These are phyloP conservation scores for Botrytis tulipae DNA, from an alignment of 2,329 filamentous ascomycete genomes.

Conservation along the genomic window DNA sequence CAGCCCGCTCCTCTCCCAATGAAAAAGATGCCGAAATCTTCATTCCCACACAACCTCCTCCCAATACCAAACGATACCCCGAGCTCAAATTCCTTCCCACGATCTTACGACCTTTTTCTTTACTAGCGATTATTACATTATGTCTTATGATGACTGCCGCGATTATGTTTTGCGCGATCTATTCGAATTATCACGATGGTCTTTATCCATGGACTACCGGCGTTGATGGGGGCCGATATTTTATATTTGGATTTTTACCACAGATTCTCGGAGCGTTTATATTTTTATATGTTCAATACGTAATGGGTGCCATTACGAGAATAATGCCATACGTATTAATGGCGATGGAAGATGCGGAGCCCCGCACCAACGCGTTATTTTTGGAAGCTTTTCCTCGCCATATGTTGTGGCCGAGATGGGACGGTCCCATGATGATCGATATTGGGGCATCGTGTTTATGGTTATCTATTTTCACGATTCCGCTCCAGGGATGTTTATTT, in stretches of 20 bases:
- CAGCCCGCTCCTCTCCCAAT: conserved; percentile 7
- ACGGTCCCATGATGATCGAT: conserved; percentile 67
- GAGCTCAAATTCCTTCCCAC: conserved; percentile 68
- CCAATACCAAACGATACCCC: conserved; percentile 45
- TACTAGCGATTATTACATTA: conserved; percentile 58
- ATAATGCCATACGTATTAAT: conserved; percentile 77
- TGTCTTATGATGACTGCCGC: conserved; percentile 69
- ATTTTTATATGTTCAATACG: conserved; percentile 72
- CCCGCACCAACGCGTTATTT: conserved; percentile 65
- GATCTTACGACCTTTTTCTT: conserved; percentile 65
- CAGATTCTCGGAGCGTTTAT: conserved; percentile 71
- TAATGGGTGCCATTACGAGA: conserved; percentile 72
- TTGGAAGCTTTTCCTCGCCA: conserved; percentile 58
- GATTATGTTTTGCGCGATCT: conserved; percentile 70
- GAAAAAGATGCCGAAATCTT: conserved; percentile 43
- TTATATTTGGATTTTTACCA: conserved; percentile 82
- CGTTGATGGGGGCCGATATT: conserved; percentile 74
- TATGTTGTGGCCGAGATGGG: conserved; percentile 65
- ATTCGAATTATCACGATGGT: conserved; percentile 60
- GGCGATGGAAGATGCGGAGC: conserved; percentile 59
- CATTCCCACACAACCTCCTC: conserved; percentile 46
- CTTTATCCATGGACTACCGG: conserved; percentile 63
- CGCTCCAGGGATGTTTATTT: conserved; percentile 76
- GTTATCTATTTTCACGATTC: conserved; percentile 76
- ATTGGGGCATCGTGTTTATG: conserved; percentile 68